Base-by-base conservation (phyloP, 2,329 filamentous ascomycete species). In the Diaporthe aspalathi region DNA sequence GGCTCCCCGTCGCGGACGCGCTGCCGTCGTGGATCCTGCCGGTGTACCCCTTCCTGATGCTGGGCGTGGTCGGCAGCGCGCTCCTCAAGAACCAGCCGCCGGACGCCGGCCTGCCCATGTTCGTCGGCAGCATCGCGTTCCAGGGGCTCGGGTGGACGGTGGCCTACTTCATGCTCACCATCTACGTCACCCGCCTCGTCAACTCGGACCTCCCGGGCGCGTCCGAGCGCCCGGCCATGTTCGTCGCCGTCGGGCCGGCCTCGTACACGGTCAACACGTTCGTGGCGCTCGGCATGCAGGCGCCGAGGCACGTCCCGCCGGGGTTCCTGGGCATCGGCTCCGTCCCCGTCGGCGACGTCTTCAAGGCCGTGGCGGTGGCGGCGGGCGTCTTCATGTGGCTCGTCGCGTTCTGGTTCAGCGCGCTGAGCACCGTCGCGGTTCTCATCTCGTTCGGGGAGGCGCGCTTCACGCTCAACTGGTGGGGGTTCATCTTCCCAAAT, bases 401-500 rank as follows among this genome's bases (percentile, higher is more conserved):
- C 3, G 75, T 88, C 27, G 84, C 84, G 35, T 79, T 88, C 66
- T 89, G 86, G 86, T 88, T 89, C 79, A 87, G 87, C 74, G 79
- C 79, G 56, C 79, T 85, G 45, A 79, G 81, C 11, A 75, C 79
- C 7, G 76, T 84, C 22, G 81, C 81, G 9, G 78, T 84, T 43
- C 67, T 81, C 67, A 79, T 81, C 43, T 72, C 78, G 12, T 77
- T 80, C 20, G 78, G 81, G 16, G 57, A 62, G 1, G 87, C 86
- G 77, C 74, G 74, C 1, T 88, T 87, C 77, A 83, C 84, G 9
- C 77, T 87, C 32, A 67, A 73, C 12, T 90, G 87, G 87, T 88
- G 86, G 85, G 86, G 87, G 0, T 88, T 90, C 78, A 84, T 90
- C 14, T 90, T 90, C 74, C 88, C 88, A 12, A 89, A 90, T 67